These are phyloP conservation scores for Trametes maxima DNA, from an alignment of 768 basidiomycete genomes.

Conservation along the genomic window DNA sequence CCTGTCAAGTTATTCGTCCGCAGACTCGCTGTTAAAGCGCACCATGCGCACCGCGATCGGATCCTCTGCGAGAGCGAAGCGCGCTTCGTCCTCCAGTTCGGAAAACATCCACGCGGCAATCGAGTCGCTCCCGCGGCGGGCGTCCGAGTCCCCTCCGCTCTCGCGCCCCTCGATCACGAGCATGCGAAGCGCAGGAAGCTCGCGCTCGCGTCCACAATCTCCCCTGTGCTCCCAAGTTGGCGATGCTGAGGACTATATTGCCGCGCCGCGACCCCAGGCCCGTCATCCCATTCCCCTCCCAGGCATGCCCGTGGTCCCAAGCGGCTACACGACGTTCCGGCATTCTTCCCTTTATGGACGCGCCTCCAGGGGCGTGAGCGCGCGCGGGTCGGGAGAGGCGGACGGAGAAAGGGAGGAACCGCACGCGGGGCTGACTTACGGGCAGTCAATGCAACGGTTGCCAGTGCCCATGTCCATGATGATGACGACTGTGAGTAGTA, in stretches of 20 bases:
- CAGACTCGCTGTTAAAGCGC: conserved; percentile 28
- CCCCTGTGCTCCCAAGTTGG: conserved; percentile 16
- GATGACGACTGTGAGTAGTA: conserved; percentile 23
- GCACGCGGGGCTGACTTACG: conserved; percentile 19
- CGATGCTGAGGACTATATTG: background rate
- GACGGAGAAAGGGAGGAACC: background rate
- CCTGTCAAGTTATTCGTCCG: conserved; percentile 32
- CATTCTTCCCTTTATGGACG: conserved; percentile 19
- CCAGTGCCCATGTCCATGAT: conserved; percentile 18
- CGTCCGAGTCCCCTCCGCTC: conserved; percentile 18
- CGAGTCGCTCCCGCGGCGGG: conserved; percentile 2
- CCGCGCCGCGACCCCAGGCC: background rate
- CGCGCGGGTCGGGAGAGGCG: background rate
- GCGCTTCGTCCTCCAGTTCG: conserved; percentile 9
- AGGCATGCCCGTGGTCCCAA: conserved; percentile 22
- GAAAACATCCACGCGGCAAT: background rate
- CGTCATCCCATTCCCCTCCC: conserved; percentile 19
- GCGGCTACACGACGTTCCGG: conserved; percentile 21
- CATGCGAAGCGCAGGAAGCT: conserved; percentile 1
- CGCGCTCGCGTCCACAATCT: conserved; percentile 10
- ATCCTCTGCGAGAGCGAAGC: conserved; percentile 3
- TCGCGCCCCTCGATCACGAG: conserved; percentile 12
- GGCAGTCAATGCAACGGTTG: conserved; percentile 19
- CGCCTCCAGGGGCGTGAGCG: background rate
- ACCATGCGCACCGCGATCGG: conserved; percentile 23